A percentile compares a stretch with the other conserved stretches of the same genome.
Evolutionary conservation across 192 early-diverging fungal species (phyloP).

Genomic region (Umbelopsis ramanniana): DNA sequence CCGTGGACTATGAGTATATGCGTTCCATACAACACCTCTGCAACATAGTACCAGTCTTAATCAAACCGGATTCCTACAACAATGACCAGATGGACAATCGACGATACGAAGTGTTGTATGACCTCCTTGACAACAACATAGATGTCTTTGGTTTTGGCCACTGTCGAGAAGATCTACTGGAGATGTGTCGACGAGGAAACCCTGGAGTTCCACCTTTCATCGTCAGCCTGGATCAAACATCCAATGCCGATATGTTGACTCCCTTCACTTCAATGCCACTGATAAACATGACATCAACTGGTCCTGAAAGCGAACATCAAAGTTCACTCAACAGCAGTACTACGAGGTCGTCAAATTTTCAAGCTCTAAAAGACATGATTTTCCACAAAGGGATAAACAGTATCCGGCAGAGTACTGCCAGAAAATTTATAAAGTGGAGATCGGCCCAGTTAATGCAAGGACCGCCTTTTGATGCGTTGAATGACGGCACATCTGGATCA

Average conservation of each 20-base stretch:
- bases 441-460: not conserved
- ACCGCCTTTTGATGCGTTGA: not conserved
- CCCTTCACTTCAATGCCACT: not conserved
- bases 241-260: not conserved
- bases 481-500: not conserved
- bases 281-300: conserved; percentile 12
- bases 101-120: conserved; percentile 56
- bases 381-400: not conserved
- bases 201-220: conserved; percentile 59
- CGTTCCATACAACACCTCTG: conserved; percentile 55
- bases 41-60: conserved; percentile 69
- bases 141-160: conserved; percentile 62
- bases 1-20: conserved; percentile 78
- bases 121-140: conserved; percentile 56
- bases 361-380: not conserved
- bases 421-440: conserved; percentile 2
- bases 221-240: conserved; percentile 37
- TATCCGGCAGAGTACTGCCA: not conserved
- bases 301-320: conserved; percentile 1
- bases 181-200: conserved; percentile 48
- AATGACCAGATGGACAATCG: conserved; percentile 55
- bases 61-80: conserved; percentile 63
- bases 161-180: conserved; percentile 48
- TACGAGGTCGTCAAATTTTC: not conserved
- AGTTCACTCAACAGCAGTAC: conserved; percentile 28